Base-by-base conservation (phyloP, 257 asterid genomes). In the Solanum commersonii region DNA sequence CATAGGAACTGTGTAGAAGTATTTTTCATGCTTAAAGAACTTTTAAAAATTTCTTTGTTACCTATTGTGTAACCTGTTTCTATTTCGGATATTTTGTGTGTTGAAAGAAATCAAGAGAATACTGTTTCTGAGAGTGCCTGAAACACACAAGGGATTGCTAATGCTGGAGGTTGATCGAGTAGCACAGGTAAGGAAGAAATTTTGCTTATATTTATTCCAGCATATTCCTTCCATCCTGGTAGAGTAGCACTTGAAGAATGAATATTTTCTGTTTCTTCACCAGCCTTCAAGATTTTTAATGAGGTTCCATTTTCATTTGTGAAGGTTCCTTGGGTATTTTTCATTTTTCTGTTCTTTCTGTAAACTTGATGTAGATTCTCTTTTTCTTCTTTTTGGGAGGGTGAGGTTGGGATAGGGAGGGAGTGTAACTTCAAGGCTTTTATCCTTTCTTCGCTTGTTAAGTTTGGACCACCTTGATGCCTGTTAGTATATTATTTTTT, bases 151-250 rank as follows among this genome's bases (percentile, higher is more conserved):
- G 91, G 94, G 91, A 85, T 89, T 97, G 84, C 90, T 97, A 90
- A 94, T 92, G 92, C 91, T 93, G 84, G 99, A 97, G 92, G 90
- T 97, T 73, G 98, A 95, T 71, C 95, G 99, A 87, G 99, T 97
- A 83, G 94, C 98, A 89, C 95, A 90, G 91, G 99, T 96, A 91
- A 56, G 67, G 84, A 34, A 84, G 33, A 46, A 25, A 68, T 33
- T 74, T 82, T 72, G 67, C 52, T 73, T 52, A 35, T 59, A 70
- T 27, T 73, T 76, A 22, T 42, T 81, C 85, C 85, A 16, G 85
- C 85, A 44, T 29, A 16, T 31, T 81, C 63, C 42, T 29, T 81
- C 85, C 84, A 6, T 72, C 82, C 88, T 79, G 44, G 63, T 79
- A 44, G 10, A 74, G 16, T 44, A 79, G 85, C 67, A 79, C 85